Conservation (phyloP, 768 basidiomycete species). For the Pisolithus sp. region DNA sequence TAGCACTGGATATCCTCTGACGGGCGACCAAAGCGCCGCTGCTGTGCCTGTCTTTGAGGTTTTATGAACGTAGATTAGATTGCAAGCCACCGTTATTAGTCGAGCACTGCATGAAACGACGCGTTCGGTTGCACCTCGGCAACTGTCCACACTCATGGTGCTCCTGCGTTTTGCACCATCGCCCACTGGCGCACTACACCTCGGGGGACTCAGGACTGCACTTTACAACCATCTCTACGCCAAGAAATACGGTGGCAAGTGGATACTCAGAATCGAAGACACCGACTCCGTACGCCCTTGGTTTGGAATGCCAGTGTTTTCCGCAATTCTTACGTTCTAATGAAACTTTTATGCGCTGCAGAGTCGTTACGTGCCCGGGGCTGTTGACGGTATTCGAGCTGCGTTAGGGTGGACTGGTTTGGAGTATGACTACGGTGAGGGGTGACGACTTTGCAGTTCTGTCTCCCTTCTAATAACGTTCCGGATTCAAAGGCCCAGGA, state of each 20-base stretch:
- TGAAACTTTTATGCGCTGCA: slow-evolving; percentile 25
- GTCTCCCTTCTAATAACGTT: background rate
- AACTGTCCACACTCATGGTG: slow-evolving; percentile 32
- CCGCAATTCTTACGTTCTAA: background rate
- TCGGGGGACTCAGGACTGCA: slow-evolving; percentile 92
- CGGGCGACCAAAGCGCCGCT: too few species aligned
- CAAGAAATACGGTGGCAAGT: slow-evolving; percentile 74
- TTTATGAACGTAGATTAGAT: too few species aligned
- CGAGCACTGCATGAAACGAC: too few species aligned
- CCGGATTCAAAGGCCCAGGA: slow-evolving; percentile 57
- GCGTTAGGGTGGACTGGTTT: slow-evolving; percentile 89
- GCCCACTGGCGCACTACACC: slow-evolving; percentile 89
- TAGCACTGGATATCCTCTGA: background rate
- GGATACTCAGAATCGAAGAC: slow-evolving; percentile 92
- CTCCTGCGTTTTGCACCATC: slow-evolving; percentile 94
- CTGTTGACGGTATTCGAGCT: slow-evolving; percentile 72
- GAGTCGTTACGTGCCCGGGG: slow-evolving; percentile 76
- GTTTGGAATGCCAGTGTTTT: background rate
- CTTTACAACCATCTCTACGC: slow-evolving; percentile 89
- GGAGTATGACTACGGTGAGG: slow-evolving; percentile 80
- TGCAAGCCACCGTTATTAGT: too few species aligned
- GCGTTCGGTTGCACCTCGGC: too few species aligned
- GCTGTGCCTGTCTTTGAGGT: too few species aligned
- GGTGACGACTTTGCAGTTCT: slow-evolving; percentile 9
- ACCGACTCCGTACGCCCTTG: slow-evolving; percentile 76